Evolutionary conservation across 345 rosid genomes (phyloP), one percentile per base, ranked within the genome.

Genomic region (Bruguiera parviflora): DNA sequence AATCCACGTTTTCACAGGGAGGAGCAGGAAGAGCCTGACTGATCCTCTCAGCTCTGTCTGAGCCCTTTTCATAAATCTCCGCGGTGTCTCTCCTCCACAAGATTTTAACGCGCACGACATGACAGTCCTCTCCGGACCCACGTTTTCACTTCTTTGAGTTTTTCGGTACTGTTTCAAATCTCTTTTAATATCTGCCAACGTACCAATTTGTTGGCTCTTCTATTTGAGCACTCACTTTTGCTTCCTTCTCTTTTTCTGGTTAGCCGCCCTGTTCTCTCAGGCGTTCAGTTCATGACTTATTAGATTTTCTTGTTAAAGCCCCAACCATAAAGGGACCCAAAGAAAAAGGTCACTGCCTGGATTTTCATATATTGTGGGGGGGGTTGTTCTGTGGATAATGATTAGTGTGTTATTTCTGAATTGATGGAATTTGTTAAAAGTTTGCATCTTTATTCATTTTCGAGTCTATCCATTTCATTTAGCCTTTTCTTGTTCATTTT

Each of bases 381-480:
- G 5, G 4, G 43, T 10, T 11, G 8, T 6, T 37, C 8, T 9
- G 43, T 37, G 43, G 43, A 37, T 9, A 8, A 53, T 21, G 58
- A 11, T 53, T 53, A 53, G n/a, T 53, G 58, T 27, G 58, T 53
- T 21, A 53, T 22, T 53, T 24, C 58, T 53, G 58, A 78, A 69
- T 66, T 71, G 66, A 25, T 61, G 57, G 53, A 63, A 58, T 33
- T 53, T 18, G 13, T 46, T 56, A 56, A 47, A 75, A 64, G 61
- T 53, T 65, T 66, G 61, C 28, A 43, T 58, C 47, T 80, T 75
- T 61, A 53, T 62, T 51, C 66, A 29, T 47, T 69, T 78, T 71
- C 32, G 58, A 61, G 67, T 27, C 25, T 70, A 74, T 72, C 76
- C 78, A 61, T 68, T 64, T 82, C 51, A 55, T 58, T 60, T 71